phyloP scores from a whole-genome alignment of 2,329 filamentous ascomycete genomes.

The Nemania sp. region DNA sequence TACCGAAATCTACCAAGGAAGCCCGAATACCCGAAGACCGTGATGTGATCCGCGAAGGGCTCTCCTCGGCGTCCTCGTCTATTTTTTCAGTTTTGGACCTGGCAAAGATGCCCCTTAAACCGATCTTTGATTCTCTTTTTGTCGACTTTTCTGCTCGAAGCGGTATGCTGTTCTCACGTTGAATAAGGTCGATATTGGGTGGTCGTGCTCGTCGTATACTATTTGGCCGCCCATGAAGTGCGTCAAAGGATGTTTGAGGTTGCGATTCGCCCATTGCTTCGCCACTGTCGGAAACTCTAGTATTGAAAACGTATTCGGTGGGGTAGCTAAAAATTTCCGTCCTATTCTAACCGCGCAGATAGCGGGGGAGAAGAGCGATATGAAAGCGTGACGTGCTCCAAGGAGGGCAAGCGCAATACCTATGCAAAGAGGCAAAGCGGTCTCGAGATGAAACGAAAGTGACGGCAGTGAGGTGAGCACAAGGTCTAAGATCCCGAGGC shows the following conservation, averaged over 20 bases:
- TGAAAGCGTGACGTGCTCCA: not conserved
- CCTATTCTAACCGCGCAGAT: not conserved
- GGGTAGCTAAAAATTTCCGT: not conserved
- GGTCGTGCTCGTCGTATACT: slow-evolving; percentile 46
- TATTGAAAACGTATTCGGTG: not conserved
- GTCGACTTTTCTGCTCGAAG: slow-evolving; percentile 49
- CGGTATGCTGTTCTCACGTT: slow-evolving; percentile 47
- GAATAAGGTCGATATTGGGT: slow-evolving; percentile 42
- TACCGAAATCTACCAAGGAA: slow-evolving; percentile 52
- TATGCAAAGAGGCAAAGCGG: not conserved
- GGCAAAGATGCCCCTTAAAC: slow-evolving; percentile 56
- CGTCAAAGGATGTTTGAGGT: slow-evolving; percentile 32
- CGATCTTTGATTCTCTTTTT: slow-evolving; percentile 57
- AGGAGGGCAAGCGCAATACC: not conserved
- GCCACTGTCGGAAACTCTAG: slow-evolving; percentile 8
- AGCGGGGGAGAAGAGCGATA: not conserved
- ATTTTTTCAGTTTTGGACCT: slow-evolving; percentile 47
- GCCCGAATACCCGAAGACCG: slow-evolving; percentile 49
- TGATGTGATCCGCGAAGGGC: slow-evolving; percentile 39
- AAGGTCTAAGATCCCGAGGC: not conserved
- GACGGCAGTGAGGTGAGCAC: not conserved
- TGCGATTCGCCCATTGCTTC: slow-evolving; percentile 15
- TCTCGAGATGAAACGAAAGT: not conserved
- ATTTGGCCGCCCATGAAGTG: slow-evolving; percentile 40
- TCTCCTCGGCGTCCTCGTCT: slow-evolving; percentile 36